Evolutionary conservation across 169 alveolate species (phyloP).

Genomic region (Plasmodium vivax): DNA sequence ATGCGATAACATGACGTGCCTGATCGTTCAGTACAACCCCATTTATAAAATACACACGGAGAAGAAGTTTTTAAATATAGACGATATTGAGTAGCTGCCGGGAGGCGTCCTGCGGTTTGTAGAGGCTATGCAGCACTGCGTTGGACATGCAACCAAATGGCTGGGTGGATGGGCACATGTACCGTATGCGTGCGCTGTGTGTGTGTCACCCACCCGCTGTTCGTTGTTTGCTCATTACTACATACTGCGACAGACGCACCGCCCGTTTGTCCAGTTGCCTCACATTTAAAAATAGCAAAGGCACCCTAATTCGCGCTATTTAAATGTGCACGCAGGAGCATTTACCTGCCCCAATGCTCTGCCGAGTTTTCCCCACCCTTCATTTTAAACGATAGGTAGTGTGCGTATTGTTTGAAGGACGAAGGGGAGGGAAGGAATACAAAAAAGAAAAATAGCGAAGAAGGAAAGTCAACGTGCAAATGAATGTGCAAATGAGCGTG

Average conservation of each 20-base stretch:
- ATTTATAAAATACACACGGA: slow-evolving; percentile 72
- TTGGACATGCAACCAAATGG: too few species aligned
- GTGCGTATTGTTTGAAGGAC: slow-evolving; percentile 17
- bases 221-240: too few species aligned
- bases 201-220: neutral
- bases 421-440: neutral
- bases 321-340: neutral
- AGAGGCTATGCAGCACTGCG: neutral
- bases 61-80: slow-evolving; percentile 56
- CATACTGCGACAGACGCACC: neutral
- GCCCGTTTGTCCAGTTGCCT: neutral
- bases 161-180: neutral
- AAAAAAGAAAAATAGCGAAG: slow-evolving; percentile 9
- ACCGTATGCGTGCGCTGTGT: neutral
- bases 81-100: slow-evolving; percentile 20
- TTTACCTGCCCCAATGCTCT: neutral
- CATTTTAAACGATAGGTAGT: neutral
- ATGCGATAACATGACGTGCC: slow-evolving; percentile 95
- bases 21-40: slow-evolving; percentile 87
- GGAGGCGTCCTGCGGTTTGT: neutral
- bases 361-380: neutral
- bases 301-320: neutral
- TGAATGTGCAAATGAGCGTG: neutral
- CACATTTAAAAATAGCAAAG: neutral
- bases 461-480: neutral